Conservation (phyloP, 2,329 filamentous ascomycete genomes). For the Beauveria sp. region DNA sequence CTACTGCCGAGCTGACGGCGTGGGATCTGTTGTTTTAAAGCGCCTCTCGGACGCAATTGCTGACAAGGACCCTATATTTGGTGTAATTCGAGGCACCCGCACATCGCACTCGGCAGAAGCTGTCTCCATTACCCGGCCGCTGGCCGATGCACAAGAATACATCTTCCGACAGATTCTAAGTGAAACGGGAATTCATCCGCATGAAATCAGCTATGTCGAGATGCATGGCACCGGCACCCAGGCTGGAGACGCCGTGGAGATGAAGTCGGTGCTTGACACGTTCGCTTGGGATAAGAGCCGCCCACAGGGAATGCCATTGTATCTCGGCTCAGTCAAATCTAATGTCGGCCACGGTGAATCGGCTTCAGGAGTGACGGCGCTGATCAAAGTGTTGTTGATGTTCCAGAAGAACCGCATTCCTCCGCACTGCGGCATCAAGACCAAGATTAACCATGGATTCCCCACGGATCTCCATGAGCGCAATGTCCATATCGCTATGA, state of each 20-base stretch:
- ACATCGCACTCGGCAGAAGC: conserved; percentile 68
- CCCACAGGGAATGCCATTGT: conserved; percentile 25
- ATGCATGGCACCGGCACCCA: conserved; percentile 38
- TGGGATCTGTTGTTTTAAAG: conserved; percentile 42
- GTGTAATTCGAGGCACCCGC: conserved; percentile 51
- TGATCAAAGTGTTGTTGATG: conserved; percentile 44
- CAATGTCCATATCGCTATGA: conserved; percentile 30
- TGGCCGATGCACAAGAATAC: conserved; percentile 53
- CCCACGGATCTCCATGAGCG: conserved; percentile 33
- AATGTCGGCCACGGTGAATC: conserved; percentile 44
- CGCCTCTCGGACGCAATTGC: conserved; percentile 34
- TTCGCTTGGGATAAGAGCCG: conserved; percentile 46
- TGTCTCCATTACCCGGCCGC: conserved; percentile 64
- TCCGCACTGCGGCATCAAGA: conserved; percentile 47
- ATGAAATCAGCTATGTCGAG: conserved; percentile 41
- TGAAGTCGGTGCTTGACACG: conserved; percentile 50
- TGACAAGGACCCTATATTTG: conserved; percentile 60
- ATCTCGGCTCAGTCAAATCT: conserved; percentile 41
- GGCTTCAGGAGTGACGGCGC: conserved; percentile 31
- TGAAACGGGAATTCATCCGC: conserved; percentile 46
- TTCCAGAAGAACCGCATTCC: conserved; percentile 39
- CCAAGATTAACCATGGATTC: conserved; percentile 35
- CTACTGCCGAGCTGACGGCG: conserved; percentile 45
- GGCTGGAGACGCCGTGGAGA: conserved; percentile 37
- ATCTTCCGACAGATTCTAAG: conserved; percentile 52